A percentile compares a stretch with the other conserved stretches of the same genome.
These are phyloP conservation scores for Ocimum tenuiflorum DNA, from an alignment of 257 asterid genomes.

Conservation along the genomic window DNA sequence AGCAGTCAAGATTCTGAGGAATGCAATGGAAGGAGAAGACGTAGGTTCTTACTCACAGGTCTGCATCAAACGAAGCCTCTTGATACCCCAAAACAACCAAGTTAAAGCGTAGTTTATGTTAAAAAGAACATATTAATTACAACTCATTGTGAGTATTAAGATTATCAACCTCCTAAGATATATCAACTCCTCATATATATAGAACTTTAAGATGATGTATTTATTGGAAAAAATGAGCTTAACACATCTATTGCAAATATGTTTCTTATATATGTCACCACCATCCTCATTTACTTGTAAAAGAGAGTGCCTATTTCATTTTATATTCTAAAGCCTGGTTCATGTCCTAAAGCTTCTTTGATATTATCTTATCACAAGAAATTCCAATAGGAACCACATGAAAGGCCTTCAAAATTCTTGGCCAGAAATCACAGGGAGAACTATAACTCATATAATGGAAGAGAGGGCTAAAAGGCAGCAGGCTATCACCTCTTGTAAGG, in stretches of 20 bases:
- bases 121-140: background rate
- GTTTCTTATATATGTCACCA: too few species aligned
- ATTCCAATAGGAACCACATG: background rate
- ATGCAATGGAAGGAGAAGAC: background rate
- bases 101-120: background rate
- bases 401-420: slow-evolving; percentile 3
- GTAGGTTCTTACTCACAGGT: background rate
- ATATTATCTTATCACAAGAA: background rate
- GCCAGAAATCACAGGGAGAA: background rate
- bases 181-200: background rate
- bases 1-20: background rate
- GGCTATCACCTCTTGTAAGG: slow-evolving; percentile 60
- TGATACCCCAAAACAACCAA: background rate
- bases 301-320: too few species aligned
- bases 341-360: background rate
- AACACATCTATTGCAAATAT: too few species aligned
- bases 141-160: background rate
- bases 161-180: background rate
- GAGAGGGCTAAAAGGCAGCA: background rate
- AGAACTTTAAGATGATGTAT: too few species aligned
- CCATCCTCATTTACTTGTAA: too few species aligned
- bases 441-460: background rate
- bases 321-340: background rate
- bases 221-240: too few species aligned
- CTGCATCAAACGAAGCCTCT: background rate